Conservation (phyloP, 345 rosid species). For the Camelina neglecta region DNA sequence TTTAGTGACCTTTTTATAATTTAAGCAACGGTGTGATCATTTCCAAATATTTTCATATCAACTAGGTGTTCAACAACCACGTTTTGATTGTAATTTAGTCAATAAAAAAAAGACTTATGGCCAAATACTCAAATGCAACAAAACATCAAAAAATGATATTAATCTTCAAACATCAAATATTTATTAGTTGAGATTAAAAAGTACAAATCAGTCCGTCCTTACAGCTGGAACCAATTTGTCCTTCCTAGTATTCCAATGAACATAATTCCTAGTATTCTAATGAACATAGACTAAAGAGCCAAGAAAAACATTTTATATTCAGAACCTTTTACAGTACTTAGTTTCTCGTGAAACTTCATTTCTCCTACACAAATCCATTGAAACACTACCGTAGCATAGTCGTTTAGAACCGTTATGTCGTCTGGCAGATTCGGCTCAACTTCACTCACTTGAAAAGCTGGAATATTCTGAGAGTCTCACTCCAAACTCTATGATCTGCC, state of each 20-base stretch:
- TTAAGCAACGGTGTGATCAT: not conserved
- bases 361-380: slow-evolving; percentile 4
- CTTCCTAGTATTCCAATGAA: too few relatives aligned
- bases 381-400: not conserved
- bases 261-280: too few relatives aligned
- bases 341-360: not conserved
- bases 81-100: not conserved
- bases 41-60: not conserved
- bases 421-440: not conserved
- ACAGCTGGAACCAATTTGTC: not conserved
- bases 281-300: not conserved
- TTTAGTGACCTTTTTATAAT: too few relatives aligned
- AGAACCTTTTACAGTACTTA: not conserved
- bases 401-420: not conserved
- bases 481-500: not conserved
- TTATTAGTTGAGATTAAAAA: too few relatives aligned
- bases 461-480: not conserved
- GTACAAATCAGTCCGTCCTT: not conserved
- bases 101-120: not conserved
- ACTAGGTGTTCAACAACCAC: not conserved
- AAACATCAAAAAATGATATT: not conserved
- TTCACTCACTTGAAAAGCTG: not conserved
- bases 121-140: not conserved
- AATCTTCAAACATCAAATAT: not conserved
- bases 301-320: not conserved